Conservation (phyloP, 345 rosid species). For the sweet orange (Citrus sinensis) region DVS_A1.0 CM039165.1:31996501-31997000, state of each 20-base stretch:
- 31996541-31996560: not conserved
- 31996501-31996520: not conserved
- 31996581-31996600: not conserved
- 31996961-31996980: not conserved
- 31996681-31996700: too few relatives aligned
- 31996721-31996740: too few relatives aligned
- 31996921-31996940: not conserved
- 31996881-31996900: slow-evolving; percentile 12
- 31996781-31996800: not conserved
- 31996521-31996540: not conserved
- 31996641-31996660: too few relatives aligned
- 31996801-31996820: not conserved
- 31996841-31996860: not conserved
- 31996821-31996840: not conserved
- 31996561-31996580: not conserved
- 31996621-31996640: too few relatives aligned
- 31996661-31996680: too few relatives aligned
- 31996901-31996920: not conserved
- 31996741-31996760: not conserved
- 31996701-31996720: too few relatives aligned
- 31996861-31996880: slow-evolving; percentile 7
- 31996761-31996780: not conserved
- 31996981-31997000: not conserved
- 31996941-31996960: not conserved
- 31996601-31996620: not conserved